Evolutionary conservation across 2,329 filamentous ascomycete species (phyloP), one percentile per base, ranked within the genome.

Genomic region (Colletotrichum karsti): DNA sequence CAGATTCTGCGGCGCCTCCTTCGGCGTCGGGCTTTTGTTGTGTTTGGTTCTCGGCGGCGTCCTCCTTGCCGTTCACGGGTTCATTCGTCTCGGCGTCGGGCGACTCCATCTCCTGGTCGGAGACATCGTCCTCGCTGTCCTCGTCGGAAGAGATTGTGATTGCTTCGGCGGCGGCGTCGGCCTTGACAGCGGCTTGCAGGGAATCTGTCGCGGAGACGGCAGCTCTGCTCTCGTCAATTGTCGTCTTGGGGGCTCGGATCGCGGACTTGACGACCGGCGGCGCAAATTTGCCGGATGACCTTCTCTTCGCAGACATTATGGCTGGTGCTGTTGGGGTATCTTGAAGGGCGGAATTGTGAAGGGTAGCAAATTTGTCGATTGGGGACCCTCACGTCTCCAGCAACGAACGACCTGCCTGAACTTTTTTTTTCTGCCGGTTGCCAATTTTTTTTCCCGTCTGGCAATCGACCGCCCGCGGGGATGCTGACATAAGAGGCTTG

Each of bases 241-340:
- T 83, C 44, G 81, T 77, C 74, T 84, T 88, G 51, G 81, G 74
- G 18, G 81, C 76, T 75, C 87, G 88, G 65, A 87, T 87, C 74
- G 81, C 84, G 62, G 83, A 80, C 77, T 84, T 87, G 68, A 87
- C 81, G 13, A 83, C 80, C 0, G 89, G 89, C 67, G 84, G 80
- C 64, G 86, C 87, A 74, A 91, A 81, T 79, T 86, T 86, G 70
- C 83, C 82, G 68, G 87, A 80, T 64, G 85, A 81, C 84, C 90
- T 91, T 76, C 88, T 83, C 79, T 89, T 91, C 48, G 88, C 86
- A 69, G 88, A 88, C 85, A 90, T 89, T 69, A 69, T 76, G 59
- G 7, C 35, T 24, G 42, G 20, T 56, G 26, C 13, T 59, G n/a
- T 33, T 26, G 44, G 61, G 39, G 48, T 61, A 51, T 61, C 54